Evolutionary conservation across 768 basidiomycete genomes (phyloP).

Genomic region (Glaciozyma antarctica): DNA sequence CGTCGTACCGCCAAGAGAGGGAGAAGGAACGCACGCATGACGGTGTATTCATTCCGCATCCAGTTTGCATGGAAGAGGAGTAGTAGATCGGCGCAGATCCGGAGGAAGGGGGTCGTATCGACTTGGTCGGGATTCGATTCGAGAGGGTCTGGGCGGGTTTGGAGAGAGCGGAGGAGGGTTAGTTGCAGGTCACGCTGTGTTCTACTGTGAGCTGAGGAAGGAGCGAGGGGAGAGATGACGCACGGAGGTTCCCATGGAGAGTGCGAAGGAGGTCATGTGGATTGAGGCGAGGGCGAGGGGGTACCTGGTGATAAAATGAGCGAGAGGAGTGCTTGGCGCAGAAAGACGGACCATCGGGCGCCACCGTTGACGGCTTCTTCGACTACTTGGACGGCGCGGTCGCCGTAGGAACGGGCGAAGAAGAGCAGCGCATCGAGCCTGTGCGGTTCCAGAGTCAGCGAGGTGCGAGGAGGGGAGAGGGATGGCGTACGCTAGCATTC

Average conservation of each 20-base stretch:
- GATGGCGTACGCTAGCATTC: conserved; percentile 16
- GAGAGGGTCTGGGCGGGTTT: not conserved
- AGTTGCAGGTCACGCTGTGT: conserved; percentile 27
- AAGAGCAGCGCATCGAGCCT: conserved; percentile 14
- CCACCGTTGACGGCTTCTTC: conserved; percentile 26
- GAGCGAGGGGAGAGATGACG: not conserved
- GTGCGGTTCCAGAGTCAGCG: not conserved
- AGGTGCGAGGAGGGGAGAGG: too few species aligned
- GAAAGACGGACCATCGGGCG: conserved; percentile 4
- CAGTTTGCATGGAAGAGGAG: conserved; percentile 29
- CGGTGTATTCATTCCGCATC: conserved; percentile 2
- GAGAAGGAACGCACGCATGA: conserved; percentile 20
- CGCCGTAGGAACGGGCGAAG: conserved; percentile 14
- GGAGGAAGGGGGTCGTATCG: conserved; percentile 11
- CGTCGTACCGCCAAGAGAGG: not conserved
- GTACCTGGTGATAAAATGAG: conserved; percentile 12
- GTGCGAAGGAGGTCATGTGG: conserved; percentile 26
- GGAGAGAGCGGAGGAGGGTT: conserved; percentile 17
- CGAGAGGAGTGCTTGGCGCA: too few species aligned
- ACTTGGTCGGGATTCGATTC: not conserved
- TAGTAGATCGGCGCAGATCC: conserved; percentile 10
- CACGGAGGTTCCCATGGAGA: conserved; percentile 13
- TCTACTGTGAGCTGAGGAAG: not conserved
- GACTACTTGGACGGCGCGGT: conserved; percentile 16
- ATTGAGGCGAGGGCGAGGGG: conserved; percentile 26